Evolutionary conservation across 441 rosid genomes (phyloP).

Genomic region (Gossypium aridum): DNA sequence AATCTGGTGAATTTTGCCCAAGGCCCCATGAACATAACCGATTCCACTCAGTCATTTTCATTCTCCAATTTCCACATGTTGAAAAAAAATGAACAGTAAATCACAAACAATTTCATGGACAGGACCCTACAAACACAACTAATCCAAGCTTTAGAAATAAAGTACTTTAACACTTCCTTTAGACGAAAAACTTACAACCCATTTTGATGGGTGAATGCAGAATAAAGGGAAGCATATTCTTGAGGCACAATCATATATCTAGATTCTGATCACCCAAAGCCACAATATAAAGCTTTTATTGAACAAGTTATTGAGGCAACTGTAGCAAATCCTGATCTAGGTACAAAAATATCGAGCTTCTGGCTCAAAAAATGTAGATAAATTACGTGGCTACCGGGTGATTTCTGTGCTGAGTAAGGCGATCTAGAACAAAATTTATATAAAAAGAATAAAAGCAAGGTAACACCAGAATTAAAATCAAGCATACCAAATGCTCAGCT

Average conservation of each 20-base stretch:
- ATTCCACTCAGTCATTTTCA: not conserved
- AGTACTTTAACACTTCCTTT: not conserved
- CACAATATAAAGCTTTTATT: not conserved
- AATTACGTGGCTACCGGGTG: not conserved
- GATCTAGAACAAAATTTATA: not conserved
- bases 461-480: constrained; percentile 2
- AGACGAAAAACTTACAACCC: not conserved
- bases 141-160: not conserved
- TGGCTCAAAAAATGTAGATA: not conserved
- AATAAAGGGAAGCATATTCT: not conserved
- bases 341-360: not conserved
- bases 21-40: not conserved
- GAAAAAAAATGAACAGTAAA: not conserved
- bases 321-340: no score
- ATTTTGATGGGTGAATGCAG: not conserved
- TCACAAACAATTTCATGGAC: not conserved
- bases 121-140: not conserved
- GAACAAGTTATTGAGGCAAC: not conserved
- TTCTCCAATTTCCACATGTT: not conserved
- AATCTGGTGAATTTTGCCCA: no score
- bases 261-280: not conserved
- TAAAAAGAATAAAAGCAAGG: not conserved
- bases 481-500: constrained; percentile 2
- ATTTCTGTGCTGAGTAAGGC: not conserved
- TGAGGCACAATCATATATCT: not conserved